Conservation (phyloP, 495 filamentous ascomycete species). For the Aspergillus diversus region DNA sequence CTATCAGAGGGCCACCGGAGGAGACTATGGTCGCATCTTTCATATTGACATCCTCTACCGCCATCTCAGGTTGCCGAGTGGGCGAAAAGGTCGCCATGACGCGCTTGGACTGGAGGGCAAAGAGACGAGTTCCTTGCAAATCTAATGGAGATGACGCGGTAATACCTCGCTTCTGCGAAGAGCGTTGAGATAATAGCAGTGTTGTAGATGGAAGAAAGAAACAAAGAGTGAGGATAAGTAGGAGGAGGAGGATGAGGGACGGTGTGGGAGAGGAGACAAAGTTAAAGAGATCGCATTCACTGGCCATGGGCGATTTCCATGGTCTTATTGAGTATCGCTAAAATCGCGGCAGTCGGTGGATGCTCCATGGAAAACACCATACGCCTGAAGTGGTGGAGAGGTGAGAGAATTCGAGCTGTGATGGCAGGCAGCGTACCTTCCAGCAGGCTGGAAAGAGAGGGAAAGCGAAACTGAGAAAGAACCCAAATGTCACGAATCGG, state of each 20-base stretch:
- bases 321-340: constrained; percentile 13
- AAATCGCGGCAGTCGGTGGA: constrained; percentile 13
- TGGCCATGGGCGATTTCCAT: constrained; percentile 22
- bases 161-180: neutral
- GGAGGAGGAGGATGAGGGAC: constrained; percentile 17
- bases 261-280: constrained; percentile 18
- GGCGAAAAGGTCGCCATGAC: constrained; percentile 20
- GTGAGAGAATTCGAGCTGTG: constrained; percentile 1
- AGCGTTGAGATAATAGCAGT: neutral
- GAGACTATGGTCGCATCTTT: constrained; percentile 20
- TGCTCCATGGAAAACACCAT: constrained; percentile 18
- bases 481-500: neutral
- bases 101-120: neutral
- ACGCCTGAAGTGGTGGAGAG: neutral
- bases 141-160: neutral
- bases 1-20: neutral
- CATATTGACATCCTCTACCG: constrained; percentile 25
- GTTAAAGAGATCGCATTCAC: constrained; percentile 20
- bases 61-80: constrained; percentile 14
- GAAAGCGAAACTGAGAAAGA: neutral
- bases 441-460: neutral
- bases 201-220: constrained; percentile 1
- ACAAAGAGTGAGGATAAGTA: constrained; percentile 7
- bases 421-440: neutral
- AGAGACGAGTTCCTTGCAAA: constrained; percentile 1